Conservation (phyloP, 1,139 yeast species). For the Magnusiomyces suaveolens region DNA sequence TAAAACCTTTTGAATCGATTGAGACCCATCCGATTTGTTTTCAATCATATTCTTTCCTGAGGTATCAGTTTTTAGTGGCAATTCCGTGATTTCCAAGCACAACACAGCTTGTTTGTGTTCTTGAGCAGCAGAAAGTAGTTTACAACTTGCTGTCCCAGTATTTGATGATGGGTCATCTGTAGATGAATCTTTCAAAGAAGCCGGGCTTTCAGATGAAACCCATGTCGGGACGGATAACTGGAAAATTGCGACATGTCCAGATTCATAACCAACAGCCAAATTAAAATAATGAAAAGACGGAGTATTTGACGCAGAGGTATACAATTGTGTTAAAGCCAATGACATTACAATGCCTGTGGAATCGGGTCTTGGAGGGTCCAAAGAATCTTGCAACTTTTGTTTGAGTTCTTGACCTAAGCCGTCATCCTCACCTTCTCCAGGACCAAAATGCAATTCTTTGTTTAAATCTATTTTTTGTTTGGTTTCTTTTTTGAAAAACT, state of each 20-base stretch:
- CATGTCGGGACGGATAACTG: slow-evolving; percentile 28
- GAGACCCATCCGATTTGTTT: not conserved
- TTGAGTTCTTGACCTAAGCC: not conserved
- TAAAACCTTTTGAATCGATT: not conserved
- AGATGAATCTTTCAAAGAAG: too few species aligned
- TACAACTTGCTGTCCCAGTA: not conserved
- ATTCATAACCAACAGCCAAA: slow-evolving; percentile 34
- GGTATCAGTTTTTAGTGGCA: slow-evolving; percentile 7
- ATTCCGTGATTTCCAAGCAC: slow-evolving; percentile 19
- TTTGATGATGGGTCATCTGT: too few species aligned
- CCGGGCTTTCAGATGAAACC: slow-evolving; percentile 17
- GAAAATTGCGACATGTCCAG: slow-evolving; percentile 31
- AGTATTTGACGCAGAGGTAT: not conserved
- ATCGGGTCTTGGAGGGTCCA: slow-evolving; percentile 9
- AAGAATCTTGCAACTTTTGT: slow-evolving; percentile 10
- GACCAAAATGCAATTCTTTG: not conserved
- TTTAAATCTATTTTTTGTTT: not conserved
- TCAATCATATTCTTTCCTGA: not conserved
- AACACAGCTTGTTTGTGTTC: slow-evolving; percentile 32
- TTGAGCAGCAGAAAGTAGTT: not conserved
- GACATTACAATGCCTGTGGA: slow-evolving; percentile 34
- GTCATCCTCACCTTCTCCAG: not conserved
- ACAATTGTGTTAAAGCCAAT: slow-evolving; percentile 18
- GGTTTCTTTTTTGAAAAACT: not conserved
- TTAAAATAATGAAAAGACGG: slow-evolving; percentile 2